Percentiles rank a stretch among this genome's conserved stretches.
Evolutionary conservation across 805 yeast genomes (phyloP).

Genomic region (Lachancea sp.): DNA sequence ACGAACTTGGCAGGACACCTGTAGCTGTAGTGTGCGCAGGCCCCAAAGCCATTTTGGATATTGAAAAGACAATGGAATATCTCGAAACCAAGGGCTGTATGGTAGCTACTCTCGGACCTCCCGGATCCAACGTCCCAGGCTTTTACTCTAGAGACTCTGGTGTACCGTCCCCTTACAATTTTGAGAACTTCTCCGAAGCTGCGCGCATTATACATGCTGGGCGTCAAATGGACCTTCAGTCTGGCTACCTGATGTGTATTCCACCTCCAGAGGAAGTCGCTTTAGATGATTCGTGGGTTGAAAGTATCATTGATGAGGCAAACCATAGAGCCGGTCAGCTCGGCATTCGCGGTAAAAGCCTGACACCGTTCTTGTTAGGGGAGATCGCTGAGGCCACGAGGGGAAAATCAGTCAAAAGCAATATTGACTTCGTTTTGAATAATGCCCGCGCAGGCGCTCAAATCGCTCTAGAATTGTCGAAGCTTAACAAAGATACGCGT

Average conservation of each 20-base stretch:
- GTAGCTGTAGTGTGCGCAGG: slow-evolving; percentile 92
- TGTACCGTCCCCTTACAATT: slow-evolving; percentile 58
- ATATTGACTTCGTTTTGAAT: slow-evolving; percentile 68
- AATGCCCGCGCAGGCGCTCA: slow-evolving; percentile 64
- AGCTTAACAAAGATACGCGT: background rate
- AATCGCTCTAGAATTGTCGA: slow-evolving; percentile 50
- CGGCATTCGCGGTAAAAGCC: slow-evolving; percentile 61
- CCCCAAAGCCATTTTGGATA: slow-evolving; percentile 79
- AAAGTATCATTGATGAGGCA: slow-evolving; percentile 52
- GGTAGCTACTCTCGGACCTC: slow-evolving; percentile 60
- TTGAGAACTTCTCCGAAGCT: slow-evolving; percentile 48
- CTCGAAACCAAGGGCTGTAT: slow-evolving; percentile 88
- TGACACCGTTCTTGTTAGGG: slow-evolving; percentile 71
- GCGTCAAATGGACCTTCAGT: slow-evolving; percentile 42
- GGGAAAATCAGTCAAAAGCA: slow-evolving; percentile 65
- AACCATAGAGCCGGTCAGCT: slow-evolving; percentile 44
- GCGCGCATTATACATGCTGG: slow-evolving; percentile 54
- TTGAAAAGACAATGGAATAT: slow-evolving; percentile 74
- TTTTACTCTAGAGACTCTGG: slow-evolving; percentile 77
- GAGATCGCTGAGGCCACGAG: slow-evolving; percentile 60
- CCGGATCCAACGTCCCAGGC: slow-evolving; percentile 62
- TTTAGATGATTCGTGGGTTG: slow-evolving; percentile 46
- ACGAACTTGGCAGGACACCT: slow-evolving; percentile 75
- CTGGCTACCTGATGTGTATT: slow-evolving; percentile 74
- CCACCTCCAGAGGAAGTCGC: slow-evolving; percentile 72